phyloP scores from a whole-genome alignment of 345 rosid species.

The Viola odorata region DNA sequence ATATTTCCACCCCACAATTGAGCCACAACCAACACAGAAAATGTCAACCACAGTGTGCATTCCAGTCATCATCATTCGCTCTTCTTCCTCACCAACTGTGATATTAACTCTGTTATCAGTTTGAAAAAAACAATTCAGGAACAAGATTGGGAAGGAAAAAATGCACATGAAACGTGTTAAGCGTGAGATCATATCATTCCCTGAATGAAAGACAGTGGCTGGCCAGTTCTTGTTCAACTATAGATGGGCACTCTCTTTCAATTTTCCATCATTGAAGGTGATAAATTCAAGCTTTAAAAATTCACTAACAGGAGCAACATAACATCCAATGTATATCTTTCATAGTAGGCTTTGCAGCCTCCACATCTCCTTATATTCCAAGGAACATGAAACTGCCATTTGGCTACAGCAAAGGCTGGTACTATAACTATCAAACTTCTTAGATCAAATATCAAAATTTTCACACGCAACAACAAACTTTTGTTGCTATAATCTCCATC shows the following conservation, averaged over 20 bases:
- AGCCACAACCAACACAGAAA: conserved; percentile 72
- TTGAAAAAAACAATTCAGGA: conserved; percentile 11
- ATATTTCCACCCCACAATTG: conserved; percentile 82
- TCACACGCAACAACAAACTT: not conserved
- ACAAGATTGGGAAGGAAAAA: conserved; percentile 1
- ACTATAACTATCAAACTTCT: not conserved
- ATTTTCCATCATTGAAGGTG: too few relatives aligned
- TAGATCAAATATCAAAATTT: not conserved
- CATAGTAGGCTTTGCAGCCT: conserved; percentile 3
- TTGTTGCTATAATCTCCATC: not conserved
- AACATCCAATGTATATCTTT: not conserved
- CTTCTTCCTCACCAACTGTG: conserved; percentile 52
- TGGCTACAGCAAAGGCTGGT: not conserved
- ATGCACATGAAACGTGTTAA: not conserved
- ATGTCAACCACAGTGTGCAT: conserved; percentile 76
- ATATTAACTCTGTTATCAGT: conserved; percentile 49
- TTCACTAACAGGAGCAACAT: not conserved
- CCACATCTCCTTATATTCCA: not conserved
- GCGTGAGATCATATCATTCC: not conserved
- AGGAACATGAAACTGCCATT: not conserved
- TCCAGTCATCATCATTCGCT: conserved; percentile 74
- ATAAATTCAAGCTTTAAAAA: not conserved
- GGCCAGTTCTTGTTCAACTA: too few relatives aligned
- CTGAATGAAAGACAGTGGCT: too few relatives aligned
- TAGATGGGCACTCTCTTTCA: too few relatives aligned